Evolutionary conservation across 208 protist species (phyloP), one percentile per base, ranked within the genome.

Genomic region (Trypanosoma cruzi): DNA sequence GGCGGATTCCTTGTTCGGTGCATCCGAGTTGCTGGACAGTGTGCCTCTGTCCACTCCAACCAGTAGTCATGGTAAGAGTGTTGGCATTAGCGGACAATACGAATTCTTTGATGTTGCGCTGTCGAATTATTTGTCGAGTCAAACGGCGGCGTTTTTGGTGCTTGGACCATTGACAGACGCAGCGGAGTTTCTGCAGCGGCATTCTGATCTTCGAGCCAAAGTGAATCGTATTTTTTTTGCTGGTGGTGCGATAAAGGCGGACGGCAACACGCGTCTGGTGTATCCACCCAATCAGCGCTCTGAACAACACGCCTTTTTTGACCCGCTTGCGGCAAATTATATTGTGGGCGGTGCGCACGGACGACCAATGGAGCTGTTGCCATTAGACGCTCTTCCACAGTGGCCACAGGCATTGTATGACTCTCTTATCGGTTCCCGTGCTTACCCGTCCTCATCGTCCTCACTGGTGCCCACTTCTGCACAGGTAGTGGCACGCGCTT

Each of bases 261-360:
- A 6, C 0, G 85, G 80, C 40, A 64, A 93, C 68, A 79, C 81
- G 1, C 61, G 83, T 7, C 72, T 80, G 58, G n/a, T 90, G 18
- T 79, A 84, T 57, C 36, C 49, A 18, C 42, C 50, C 52, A 91
- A 86, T 68, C 73, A 29, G 0, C 64, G 48, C 10, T 77, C 86
- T 0, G 86, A 95, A 64, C 40, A 82, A n/a, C 86, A 91, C 70
- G 82, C 88, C 49, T 93, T 86, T 64, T 53, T 92, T 52, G 89
- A 95, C 70, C 75, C 85, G 1, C 6, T 55, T 0, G 86, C 89
- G 20, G 87, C 87, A 2, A 64, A 87, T 61, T 88, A 86, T 64
- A 62, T 95, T 29, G 22, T 83, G 20, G 29, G 65, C 7, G 77
- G 73, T 4, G 42, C 34, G 14, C 84, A 91, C 63, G 75, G 77